phyloP scores from a whole-genome alignment of 2,329 filamentous ascomycete genomes.

The Trichoderma endophyticum region DNA sequence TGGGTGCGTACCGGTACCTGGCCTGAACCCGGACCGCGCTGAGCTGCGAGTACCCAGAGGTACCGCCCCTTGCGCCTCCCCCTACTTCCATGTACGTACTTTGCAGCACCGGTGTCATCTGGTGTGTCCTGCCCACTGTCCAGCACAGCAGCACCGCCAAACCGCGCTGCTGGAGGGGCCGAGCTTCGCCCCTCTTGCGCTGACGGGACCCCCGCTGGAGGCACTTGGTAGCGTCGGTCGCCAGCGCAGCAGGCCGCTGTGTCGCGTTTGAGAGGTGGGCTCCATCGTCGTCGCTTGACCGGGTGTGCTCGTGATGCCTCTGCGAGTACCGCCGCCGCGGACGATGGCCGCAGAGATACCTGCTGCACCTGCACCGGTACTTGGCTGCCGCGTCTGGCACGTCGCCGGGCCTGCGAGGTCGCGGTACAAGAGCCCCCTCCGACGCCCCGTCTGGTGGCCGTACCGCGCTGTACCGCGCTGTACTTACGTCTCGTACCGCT shows the following conservation, averaged over 20 bases:
- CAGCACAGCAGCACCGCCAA: neutral
- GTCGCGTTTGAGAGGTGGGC: slow-evolving; percentile 15
- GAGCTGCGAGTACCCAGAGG: neutral
- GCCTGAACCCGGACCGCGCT: neutral
- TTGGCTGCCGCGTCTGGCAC: neutral
- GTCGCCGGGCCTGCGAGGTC: slow-evolving; percentile 11
- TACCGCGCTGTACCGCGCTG: neutral
- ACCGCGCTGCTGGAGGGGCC: slow-evolving; percentile 10
- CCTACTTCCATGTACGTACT: neutral
- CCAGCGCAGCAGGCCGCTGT: slow-evolving; percentile 17
- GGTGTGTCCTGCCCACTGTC: too few relatives aligned
- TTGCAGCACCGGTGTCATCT: neutral
- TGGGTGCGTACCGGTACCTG: slow-evolving; percentile 5
- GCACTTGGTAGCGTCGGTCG: slow-evolving; percentile 24
- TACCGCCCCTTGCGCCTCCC: slow-evolving; percentile 8
- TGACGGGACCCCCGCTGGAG: slow-evolving; percentile 26
- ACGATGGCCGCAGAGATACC: neutral
- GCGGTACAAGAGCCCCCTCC: slow-evolving; percentile 7
- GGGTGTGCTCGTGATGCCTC: neutral
- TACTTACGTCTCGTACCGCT: neutral
- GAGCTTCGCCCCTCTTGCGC: slow-evolving; percentile 21
- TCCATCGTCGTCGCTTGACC: neutral
- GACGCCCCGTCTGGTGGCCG: neutral
- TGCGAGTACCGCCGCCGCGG: neutral
- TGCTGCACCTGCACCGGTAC: neutral